Conservation (phyloP, 371 early-diverging fungal species). For the Smittium culicis region DNA sequence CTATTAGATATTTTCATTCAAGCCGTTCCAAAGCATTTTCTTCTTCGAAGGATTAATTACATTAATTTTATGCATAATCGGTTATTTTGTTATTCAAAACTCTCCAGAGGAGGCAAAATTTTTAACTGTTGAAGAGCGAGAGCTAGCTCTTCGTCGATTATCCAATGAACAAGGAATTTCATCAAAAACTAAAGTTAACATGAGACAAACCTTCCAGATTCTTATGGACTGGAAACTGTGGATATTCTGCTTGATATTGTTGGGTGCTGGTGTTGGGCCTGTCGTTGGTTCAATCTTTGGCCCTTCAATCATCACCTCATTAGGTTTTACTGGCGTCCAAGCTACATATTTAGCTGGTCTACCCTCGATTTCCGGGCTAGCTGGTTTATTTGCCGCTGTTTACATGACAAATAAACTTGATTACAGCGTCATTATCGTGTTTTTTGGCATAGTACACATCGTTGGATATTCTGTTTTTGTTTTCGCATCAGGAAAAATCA, state of each 20-base stretch:
- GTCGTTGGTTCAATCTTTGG: constrained; percentile 9
- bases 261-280: not conserved
- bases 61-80: not conserved
- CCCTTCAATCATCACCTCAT: constrained; percentile 7
- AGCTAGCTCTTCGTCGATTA: not conserved
- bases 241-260: constrained; percentile 6
- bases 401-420: not conserved
- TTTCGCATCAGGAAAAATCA: not conserved
- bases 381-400: not conserved
- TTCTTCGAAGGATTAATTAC: constrained; percentile 9
- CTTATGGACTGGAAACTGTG: constrained; percentile 12
- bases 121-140: too few relatives aligned
- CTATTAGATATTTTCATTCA: too few relatives aligned
- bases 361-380: constrained; percentile 8
- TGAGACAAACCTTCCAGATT: not conserved
- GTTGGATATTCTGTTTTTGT: not conserved
- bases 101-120: constrained; percentile 4
- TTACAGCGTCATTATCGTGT: not conserved
- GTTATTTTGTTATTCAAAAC: constrained; percentile 7
- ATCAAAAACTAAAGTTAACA: not conserved
- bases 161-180: constrained; percentile 1
- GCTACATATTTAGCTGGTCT: constrained; percentile 10
- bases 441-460: not conserved
- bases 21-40: constrained; percentile 8
- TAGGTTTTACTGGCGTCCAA: constrained; percentile 6